Evolutionary conservation across 768 basidiomycete genomes (phyloP), one percentile per base, ranked within the genome.

Genomic region (Lactarius sp.): DNA sequence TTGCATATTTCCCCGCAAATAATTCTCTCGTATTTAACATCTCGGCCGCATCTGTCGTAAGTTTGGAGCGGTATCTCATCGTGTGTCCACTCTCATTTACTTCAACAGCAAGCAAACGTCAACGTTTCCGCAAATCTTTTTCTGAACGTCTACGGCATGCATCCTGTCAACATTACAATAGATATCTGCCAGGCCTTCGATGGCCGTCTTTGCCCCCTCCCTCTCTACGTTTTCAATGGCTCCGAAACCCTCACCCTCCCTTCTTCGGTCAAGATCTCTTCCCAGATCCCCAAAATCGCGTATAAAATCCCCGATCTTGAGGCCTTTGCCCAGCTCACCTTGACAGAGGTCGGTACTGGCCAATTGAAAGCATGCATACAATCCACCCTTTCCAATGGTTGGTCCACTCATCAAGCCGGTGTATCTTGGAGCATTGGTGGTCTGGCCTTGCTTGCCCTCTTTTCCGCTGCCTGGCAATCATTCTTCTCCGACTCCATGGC

Each of bases 301-400:
- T 99, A 86, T 73, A 76, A 79, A 47, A 88, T 99, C 42, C 96
- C 96, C 5, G 91, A 99, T 74, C 80, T 98, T 6, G 94, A 98
- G 72, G 94, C 90, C 18, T 94, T 84, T 70, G 94, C 86, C 0
- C 89, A 93, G 69, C 76, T 98, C 59, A 82, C 85, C 6, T 80
- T 96, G 46, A 82, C 78, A 2, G 84, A 91, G 65, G 81, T 85
- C 37, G 76, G 78, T 54, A 90, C 91, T 6, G 86, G 88, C 53
- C 73, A 83, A 8, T 79, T 91, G 65, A 91, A 87, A 58, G 92
- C 94, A 0, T 99, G 96, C 70, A 82, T 99, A 8, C 93, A 95
- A 73, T 85, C 94, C 18, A 95, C 94, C 2, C 78, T 98, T 12
- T 87, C 92, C 18, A 99, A 99, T 72, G 95, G 95, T 10, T 87